phyloP scores from a whole-genome alignment of 768 basidiomycete species.

The Tremella fuciformis region DNA sequence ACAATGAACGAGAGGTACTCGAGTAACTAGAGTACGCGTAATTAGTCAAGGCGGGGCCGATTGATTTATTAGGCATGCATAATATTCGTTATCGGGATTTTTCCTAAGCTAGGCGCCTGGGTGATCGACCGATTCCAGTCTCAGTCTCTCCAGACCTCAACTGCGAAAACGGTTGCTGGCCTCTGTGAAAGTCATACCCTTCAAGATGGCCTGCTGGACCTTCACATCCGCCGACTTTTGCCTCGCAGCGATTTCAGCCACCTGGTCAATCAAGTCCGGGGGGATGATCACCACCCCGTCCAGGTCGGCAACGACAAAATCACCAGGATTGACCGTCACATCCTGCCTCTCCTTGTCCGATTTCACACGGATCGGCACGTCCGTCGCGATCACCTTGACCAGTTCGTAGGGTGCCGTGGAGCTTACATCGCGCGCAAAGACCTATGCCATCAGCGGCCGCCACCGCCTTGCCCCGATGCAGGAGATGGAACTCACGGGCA shows the following conservation, averaged over 20 bases:
- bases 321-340: conserved; percentile 66
- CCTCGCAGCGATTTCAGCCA: conserved; percentile 60
- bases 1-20: too few species aligned
- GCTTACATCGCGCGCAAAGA: conserved; percentile 28
- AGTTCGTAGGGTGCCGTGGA: conserved; percentile 16
- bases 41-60: too few species aligned
- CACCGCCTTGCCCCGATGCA: not conserved
- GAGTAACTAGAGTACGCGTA: too few species aligned
- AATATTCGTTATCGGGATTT: too few species aligned
- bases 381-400: conserved; percentile 54
- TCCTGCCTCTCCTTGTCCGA: conserved; percentile 22
- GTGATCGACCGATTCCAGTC: too few species aligned
- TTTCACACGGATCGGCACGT: not conserved
- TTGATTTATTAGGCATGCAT: too few species aligned
- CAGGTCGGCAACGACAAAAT: conserved; percentile 79
- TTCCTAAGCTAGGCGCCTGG: too few species aligned
- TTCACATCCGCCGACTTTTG: conserved; percentile 65
- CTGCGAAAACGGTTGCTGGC: conserved; percentile 8
- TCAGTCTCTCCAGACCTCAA: too few species aligned
- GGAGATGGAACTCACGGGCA: conserved; percentile 57
- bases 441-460: conserved; percentile 11
- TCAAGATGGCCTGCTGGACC: conserved; percentile 52
- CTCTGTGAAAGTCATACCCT: conserved; percentile 12
- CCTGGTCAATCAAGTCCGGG: conserved; percentile 57
- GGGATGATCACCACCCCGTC: conserved; percentile 87